Conservation (phyloP, 306 rosid genomes). For the Parietaria judaica region DNA sequence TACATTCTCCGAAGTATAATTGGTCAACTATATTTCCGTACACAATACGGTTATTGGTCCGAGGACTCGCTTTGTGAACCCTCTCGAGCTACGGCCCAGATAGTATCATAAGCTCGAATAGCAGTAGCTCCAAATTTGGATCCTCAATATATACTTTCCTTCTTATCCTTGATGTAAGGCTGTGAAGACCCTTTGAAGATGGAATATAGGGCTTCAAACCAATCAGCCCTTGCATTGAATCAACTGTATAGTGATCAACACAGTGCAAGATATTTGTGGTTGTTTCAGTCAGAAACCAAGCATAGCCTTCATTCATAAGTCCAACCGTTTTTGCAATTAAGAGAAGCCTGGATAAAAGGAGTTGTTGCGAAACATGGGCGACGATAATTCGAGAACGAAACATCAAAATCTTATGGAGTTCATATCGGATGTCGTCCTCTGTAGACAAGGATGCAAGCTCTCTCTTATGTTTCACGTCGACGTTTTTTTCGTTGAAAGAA, state of each 20-base stretch:
- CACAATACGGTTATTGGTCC: too few species aligned
- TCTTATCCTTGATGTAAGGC: slow-evolving; percentile 10
- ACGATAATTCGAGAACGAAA: not conserved
- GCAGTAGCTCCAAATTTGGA: not conserved
- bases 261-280: slow-evolving; percentile 4
- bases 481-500: not conserved
- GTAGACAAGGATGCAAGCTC: not conserved
- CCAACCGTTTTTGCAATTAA: slow-evolving; percentile 4
- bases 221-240: slow-evolving; percentile 10
- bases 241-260: not conserved
- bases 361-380: slow-evolving; percentile 9
- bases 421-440: slow-evolving; percentile 1
- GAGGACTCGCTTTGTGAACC: too few species aligned
- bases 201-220: slow-evolving; percentile 11
- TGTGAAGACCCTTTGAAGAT: not conserved
- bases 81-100: slow-evolving; percentile 17
- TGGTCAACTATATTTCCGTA: too few species aligned
- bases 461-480: not conserved
- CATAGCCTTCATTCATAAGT: slow-evolving; percentile 9
- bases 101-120: slow-evolving; percentile 17
- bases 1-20: too few species aligned
- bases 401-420: slow-evolving; percentile 4
- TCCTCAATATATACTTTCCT: slow-evolving; percentile 7
- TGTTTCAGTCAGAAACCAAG: slow-evolving; percentile 9
- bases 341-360: not conserved